Base-by-base conservation (phyloP, 2,329 filamentous ascomycete genomes). In the Colletotrichum limetticola region DNA sequence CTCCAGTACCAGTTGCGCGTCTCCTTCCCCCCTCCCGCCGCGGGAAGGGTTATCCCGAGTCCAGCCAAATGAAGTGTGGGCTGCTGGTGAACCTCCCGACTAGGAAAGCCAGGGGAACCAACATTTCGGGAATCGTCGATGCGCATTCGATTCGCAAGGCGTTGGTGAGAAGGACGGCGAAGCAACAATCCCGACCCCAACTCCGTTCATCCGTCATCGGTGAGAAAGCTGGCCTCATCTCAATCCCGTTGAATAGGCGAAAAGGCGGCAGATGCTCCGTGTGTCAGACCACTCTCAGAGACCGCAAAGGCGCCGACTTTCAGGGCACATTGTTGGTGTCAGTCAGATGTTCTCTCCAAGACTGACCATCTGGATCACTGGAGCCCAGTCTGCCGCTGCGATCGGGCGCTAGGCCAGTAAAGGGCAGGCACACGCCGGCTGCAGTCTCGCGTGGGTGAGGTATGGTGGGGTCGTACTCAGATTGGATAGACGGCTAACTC, bases 31-130 rank as follows among this genome's bases (percentile, higher is more conserved):
- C 55, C 66, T 32, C 60, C 59, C 37, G 30, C 14, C 24, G 26
- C 70, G 70, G 66, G n/a, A 72, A 32, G 66, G 53, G 59, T 19
- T 60, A 63, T 53, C 59, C 70, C 70, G 70, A 64, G 55, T 35
- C 30, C 53, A 26, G 9, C 59, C 49, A 64, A 19, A 56, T 26
- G 46, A 9, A 55, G 11, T 30, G 32, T 55, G 42, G 42, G 16
- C 19, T 16, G 60, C 60, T 26, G 32, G 60, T 55, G 55, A 61
- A 19, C 9, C 32, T 37, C 11, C 30, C 24, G 11, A 42, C 30
- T 66, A 65, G 60, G 70, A 46, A 30, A 49, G 42, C 42, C 16
- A 49, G 42, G 42, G 5, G 19, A 49, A 49, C 42, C 42, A 49
- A 49, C 42, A 49, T 4, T 7, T 49, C 19, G 42, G 19, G 9